Percentiles rank a stretch among this genome's conserved stretches.
phyloP scores from a whole-genome alignment of 139 green algal species.

The Nannochloris sp. region DNA sequence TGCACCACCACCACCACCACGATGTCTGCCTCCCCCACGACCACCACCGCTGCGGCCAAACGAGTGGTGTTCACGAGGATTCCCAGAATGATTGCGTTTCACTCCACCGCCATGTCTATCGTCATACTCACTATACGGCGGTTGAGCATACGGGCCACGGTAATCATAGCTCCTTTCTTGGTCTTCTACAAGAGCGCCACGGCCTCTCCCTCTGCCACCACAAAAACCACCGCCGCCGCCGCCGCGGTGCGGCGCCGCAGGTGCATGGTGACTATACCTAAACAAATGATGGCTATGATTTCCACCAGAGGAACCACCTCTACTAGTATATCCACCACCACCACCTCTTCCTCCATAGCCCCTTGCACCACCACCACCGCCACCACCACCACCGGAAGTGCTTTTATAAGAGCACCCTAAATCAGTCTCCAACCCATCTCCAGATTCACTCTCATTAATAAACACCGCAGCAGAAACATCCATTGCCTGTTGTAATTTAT shows the following conservation, averaged over 20 bases:
- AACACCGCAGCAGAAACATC: background rate
- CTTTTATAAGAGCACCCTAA: conserved; percentile 1
- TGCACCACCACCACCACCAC: background rate
- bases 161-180: background rate
- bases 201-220: background rate
- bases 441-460: background rate
- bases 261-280: background rate
- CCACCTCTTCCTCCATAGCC: background rate
- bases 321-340: no score
- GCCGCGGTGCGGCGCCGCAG: background rate
- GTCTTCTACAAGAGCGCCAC: background rate
- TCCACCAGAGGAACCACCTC: no score
- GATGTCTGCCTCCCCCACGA: no score
- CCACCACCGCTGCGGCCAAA: no score
- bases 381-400: background rate
- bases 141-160: background rate
- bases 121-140: background rate
- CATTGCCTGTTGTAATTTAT: background rate
- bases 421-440: background rate
- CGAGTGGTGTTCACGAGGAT: no score
- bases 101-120: no score
- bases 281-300: background rate
- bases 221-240: background rate
- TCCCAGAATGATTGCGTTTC: conserved; percentile 10
- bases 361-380: background rate